Evolutionary conservation across 257 asterid species (phyloP).

Genomic region (Solanum habrochaites): DNA sequence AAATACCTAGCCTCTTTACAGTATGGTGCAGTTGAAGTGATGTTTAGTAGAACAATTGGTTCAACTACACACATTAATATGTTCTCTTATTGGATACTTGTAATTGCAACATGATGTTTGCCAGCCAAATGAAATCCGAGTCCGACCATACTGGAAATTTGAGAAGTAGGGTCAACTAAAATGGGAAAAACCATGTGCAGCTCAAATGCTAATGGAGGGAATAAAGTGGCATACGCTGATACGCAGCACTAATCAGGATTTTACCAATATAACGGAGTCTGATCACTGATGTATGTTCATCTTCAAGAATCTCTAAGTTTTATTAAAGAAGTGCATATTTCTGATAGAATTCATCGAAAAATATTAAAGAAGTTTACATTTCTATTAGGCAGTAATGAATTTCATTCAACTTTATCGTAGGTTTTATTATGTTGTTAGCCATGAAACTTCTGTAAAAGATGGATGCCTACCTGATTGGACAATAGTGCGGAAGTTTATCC

Average conservation of each 20-base stretch:
- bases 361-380: neutral
- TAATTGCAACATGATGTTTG: neutral
- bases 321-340: neutral
- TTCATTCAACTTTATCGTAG: neutral
- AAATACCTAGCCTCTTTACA: neutral
- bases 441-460: neutral
- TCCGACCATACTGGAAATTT: neutral
- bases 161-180: neutral
- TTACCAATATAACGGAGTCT: neutral
- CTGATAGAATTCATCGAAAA: neutral
- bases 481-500: constrained; percentile 96
- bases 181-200: neutral
- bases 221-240: neutral
- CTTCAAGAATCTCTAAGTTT: neutral
- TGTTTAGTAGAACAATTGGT: neutral
- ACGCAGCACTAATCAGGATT: neutral
- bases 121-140: neutral
- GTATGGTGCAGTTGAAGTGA: neutral
- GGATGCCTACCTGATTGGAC: constrained; percentile 73
- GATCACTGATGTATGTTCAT: neutral
- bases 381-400: neutral
- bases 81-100: neutral
- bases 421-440: neutral
- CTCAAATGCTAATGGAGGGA: neutral
- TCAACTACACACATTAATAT: neutral